A percentile compares a stretch with the other conserved stretches of the same genome.
Evolutionary conservation across 805 yeast genomes (phyloP).

Genomic region (Myxozyma geophila): DNA sequence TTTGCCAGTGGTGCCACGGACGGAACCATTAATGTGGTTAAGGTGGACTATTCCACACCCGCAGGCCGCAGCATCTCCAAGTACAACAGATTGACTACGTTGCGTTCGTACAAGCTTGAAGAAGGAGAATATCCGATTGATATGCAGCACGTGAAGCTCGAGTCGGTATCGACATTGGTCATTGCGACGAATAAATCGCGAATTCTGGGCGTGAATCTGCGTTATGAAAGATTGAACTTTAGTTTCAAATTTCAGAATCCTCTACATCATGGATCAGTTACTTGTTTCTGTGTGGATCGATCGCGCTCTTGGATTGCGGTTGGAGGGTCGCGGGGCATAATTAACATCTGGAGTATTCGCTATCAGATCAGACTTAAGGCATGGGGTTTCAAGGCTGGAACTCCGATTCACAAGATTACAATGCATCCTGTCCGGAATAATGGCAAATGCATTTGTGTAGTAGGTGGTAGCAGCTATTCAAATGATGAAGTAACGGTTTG

Average conservation of each 20-base stretch:
- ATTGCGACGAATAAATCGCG: slow-evolving; percentile 59
- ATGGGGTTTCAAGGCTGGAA: slow-evolving; percentile 60
- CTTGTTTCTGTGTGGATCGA: slow-evolving; percentile 61
- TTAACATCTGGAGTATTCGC: slow-evolving; percentile 82
- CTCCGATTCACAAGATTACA: slow-evolving; percentile 56
- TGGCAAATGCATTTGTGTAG: slow-evolving; percentile 57
- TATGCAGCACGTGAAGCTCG: slow-evolving; percentile 50
- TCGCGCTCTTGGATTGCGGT: slow-evolving; percentile 65
- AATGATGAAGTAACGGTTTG: slow-evolving; percentile 67
- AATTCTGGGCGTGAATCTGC: slow-evolving; percentile 60
- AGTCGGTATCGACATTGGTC: slow-evolving; percentile 52
- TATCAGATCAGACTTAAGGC: slow-evolving; percentile 63
- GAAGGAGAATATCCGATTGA: slow-evolving; percentile 53
- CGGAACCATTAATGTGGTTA: slow-evolving; percentile 41
- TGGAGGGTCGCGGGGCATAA: slow-evolving; percentile 75
- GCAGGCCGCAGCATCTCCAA: slow-evolving; percentile 31
- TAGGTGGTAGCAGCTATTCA: slow-evolving; percentile 64
- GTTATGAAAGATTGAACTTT: slow-evolving; percentile 50
- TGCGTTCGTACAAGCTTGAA: slow-evolving; percentile 51
- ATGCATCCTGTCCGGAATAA: slow-evolving; percentile 51
- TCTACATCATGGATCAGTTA: slow-evolving; percentile 66
- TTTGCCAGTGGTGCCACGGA: slow-evolving; percentile 43
- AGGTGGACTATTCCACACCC: slow-evolving; percentile 37
- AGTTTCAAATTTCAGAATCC: slow-evolving; percentile 56
- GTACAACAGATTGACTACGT: slow-evolving; percentile 40